Percentiles rank a stretch among this genome's conserved stretches.
These are phyloP conservation scores for Boletus rubroflammeus DNA, from an alignment of 768 basidiomycete genomes.

Conservation along the genomic window DNA sequence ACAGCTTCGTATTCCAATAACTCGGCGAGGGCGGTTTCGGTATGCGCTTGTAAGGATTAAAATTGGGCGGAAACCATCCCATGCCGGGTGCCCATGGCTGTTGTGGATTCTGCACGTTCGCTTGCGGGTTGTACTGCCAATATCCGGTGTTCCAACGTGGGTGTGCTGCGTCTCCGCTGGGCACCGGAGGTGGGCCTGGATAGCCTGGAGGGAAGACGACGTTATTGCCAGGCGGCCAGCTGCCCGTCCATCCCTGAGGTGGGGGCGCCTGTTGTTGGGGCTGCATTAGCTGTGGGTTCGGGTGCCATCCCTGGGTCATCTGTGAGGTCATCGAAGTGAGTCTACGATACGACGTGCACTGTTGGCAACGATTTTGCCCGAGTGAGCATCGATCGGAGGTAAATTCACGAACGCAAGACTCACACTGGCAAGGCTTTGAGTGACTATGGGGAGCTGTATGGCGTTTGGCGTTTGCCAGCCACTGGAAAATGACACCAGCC, in stretches of 20 bases:
- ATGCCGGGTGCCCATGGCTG: conserved; percentile 33
- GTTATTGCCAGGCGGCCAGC: conserved; percentile 34
- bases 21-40: conserved; percentile 60
- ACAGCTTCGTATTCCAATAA: conserved; percentile 57
- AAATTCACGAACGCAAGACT: neutral
- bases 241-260: conserved; percentile 35
- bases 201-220: conserved; percentile 33
- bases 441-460: neutral
- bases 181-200: conserved; percentile 53
- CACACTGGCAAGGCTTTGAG: neutral
- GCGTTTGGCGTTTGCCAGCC: neutral
- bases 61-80: conserved; percentile 31
- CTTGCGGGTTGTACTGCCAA: conserved; percentile 50
- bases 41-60: conserved; percentile 63
- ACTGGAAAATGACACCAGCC: neutral
- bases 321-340: conserved; percentile 23
- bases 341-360: neutral
- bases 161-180: conserved; percentile 44
- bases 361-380: neutral
- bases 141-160: conserved; percentile 47
- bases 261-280: conserved; percentile 18
- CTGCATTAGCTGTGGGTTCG: conserved; percentile 34
- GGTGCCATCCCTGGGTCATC: conserved; percentile 29
- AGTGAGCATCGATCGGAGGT: conserved; percentile 10
- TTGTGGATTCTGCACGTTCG: conserved; percentile 25